Percentiles rank a stretch among this genome's conserved stretches.
Evolutionary conservation across 441 rosid genomes (phyloP).

Genomic region (Arabidopsis hybrid): DNA sequence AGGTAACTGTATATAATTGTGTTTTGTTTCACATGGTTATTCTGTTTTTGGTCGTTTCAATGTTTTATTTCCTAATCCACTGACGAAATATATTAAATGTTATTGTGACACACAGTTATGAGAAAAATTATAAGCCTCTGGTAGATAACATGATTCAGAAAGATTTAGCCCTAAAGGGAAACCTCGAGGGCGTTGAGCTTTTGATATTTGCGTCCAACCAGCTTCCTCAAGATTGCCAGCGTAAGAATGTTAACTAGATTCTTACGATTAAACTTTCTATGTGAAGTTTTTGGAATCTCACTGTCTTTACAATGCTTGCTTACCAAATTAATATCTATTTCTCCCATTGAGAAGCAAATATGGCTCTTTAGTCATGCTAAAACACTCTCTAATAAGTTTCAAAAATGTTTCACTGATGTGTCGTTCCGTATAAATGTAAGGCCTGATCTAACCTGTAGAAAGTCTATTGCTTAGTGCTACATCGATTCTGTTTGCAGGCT

Average conservation of each 20-base stretch:
- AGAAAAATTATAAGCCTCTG: constrained; percentile 75
- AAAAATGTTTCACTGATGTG: constrained; percentile 5
- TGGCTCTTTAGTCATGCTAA: constrained; percentile 12
- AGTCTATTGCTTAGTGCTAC: constrained; percentile 21
- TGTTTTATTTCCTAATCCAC: constrained; percentile 26
- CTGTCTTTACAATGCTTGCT: constrained; percentile 21
- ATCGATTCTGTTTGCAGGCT: constrained; percentile 61
- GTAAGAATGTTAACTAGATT: constrained; percentile 60
- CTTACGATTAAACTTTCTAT: constrained; percentile 19
- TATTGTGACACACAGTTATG: constrained; percentile 67
- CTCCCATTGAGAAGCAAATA: constrained; percentile 39
- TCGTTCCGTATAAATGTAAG: background rate
- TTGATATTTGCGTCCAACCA: constrained; percentile 88
- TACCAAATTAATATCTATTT: constrained; percentile 16
- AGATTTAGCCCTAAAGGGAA: constrained; percentile 90
- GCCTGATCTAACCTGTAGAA: constrained; percentile 13
- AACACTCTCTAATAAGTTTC: constrained; percentile 10
- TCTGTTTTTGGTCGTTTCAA: constrained; percentile 21
- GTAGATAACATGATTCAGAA: constrained; percentile 81
- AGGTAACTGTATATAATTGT: constrained; percentile 55
- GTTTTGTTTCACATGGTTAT: constrained; percentile 6
- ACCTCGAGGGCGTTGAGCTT: constrained; percentile 76
- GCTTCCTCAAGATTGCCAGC: constrained; percentile 84
- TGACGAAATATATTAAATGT: constrained; percentile 15
- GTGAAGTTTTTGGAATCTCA: constrained; percentile 1